A percentile compares a stretch with the other conserved stretches of the same genome.
Evolutionary conservation across 192 early-diverging fungal genomes (phyloP).

Genomic region (Glomus cerebriforme): DNA sequence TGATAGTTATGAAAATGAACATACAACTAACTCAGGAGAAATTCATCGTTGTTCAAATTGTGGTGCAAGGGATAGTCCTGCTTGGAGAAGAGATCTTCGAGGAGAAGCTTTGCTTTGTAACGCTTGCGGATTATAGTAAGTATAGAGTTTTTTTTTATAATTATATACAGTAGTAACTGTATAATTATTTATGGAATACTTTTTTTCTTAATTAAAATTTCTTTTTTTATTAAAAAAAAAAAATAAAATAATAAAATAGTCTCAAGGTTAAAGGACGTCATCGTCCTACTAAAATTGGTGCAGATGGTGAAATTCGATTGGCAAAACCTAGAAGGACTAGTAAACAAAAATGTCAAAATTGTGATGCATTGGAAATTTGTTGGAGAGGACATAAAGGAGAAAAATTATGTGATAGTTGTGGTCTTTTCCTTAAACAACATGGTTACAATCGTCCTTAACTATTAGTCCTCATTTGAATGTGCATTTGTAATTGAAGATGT

Average conservation of each 20-base stretch:
- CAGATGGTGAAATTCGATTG: constrained; percentile 23
- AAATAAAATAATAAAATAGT: too few relatives aligned
- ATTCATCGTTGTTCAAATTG: constrained; percentile 31
- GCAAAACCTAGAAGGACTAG: neutral
- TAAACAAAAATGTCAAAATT: constrained; percentile 17
- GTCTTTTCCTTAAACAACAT: constrained; percentile 19
- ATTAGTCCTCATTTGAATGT: neutral
- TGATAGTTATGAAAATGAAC: neutral
- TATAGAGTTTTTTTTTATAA: neutral
- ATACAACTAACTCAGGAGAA: neutral
- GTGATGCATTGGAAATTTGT: neutral
- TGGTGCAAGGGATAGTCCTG: constrained; percentile 11
- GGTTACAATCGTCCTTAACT: neutral
- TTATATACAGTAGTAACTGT: too few relatives aligned
- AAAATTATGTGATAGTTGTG: constrained; percentile 25
- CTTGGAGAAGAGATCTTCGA: constrained; percentile 28
- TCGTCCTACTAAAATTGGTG: constrained; percentile 6
- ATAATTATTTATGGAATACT: too few relatives aligned
- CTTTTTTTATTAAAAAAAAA: too few relatives aligned
- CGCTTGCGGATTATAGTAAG: constrained; percentile 31
- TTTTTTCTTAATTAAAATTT: too few relatives aligned
- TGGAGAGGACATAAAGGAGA: constrained; percentile 14
- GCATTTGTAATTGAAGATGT: too few relatives aligned
- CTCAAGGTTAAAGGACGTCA: constrained; percentile 19
- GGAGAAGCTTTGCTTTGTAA: constrained; percentile 23